Evolutionary conservation across 2,329 filamentous ascomycete species (phyloP).

Genomic region (Sporothrix phasma): DNA sequence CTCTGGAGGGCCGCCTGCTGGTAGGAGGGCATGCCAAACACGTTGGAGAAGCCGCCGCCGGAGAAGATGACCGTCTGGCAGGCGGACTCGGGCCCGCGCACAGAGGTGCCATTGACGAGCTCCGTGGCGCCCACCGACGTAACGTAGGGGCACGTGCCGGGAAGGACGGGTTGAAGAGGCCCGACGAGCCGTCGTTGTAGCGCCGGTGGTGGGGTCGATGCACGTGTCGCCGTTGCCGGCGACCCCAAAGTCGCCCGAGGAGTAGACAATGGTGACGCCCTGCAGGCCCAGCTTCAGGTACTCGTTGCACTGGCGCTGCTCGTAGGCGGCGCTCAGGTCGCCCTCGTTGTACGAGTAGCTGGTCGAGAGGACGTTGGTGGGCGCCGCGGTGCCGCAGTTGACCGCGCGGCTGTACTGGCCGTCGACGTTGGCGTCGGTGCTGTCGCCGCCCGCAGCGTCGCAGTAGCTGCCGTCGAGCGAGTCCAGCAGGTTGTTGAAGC

Average conservation of each 20-base stretch:
- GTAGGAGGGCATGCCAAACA: conserved; percentile 35
- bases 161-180: conserved; percentile 38
- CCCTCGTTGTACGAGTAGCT: conserved; percentile 45
- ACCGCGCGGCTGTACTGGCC: conserved; percentile 29
- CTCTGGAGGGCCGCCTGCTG: conserved; percentile 24
- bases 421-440: conserved; percentile 22
- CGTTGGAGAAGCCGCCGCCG: conserved; percentile 38
- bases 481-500: conserved; percentile 27
- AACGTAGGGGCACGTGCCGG: conserved; percentile 39
- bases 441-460: conserved; percentile 32
- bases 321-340: conserved; percentile 38
- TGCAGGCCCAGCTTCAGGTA: conserved; percentile 48
- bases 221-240: conserved; percentile 31
- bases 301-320: conserved; percentile 43
- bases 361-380: conserved; percentile 45
- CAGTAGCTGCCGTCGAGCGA: conserved; percentile 38
- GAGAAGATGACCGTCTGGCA: conserved; percentile 37
- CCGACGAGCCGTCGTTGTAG: conserved; percentile 26
- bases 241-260: conserved; percentile 41
- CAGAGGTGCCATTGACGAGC: conserved; percentile 30
- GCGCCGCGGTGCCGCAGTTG: conserved; percentile 34
- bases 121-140: conserved; percentile 44
- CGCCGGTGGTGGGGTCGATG: conserved; percentile 26
- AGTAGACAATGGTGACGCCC: conserved; percentile 41
- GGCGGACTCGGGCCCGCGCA: conserved; percentile 32